Evolutionary conservation across 208 protist genomes (phyloP), one percentile per base, ranked within the genome.

Genomic region (Acanthamoeba castellanii): DNA sequence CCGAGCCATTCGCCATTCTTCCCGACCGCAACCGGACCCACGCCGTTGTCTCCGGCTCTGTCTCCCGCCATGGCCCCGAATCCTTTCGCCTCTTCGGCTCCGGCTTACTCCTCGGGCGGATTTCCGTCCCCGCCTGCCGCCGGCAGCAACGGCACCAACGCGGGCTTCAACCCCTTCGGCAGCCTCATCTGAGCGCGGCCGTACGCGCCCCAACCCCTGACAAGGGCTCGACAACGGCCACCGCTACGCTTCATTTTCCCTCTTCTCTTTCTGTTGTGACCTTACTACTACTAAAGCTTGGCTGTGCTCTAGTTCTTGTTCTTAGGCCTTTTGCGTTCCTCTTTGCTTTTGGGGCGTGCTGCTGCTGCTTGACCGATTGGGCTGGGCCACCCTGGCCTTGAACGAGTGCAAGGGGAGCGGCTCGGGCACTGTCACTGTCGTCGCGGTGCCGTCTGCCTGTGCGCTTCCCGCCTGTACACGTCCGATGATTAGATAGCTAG

Each of bases 161-260:
- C 68, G 3, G 78, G 78, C n/a, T 87, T 87, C 50, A 87, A 87
- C 78, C 78, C 78, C 30, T 87, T 87, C 25, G 52, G 52, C 78
- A 87, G 78, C 30, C 78, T 87, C 52, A 87, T 87, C 78, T 87
- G 52, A 87, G 57, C 57, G 57, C 57, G 18, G 14, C n/a, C n/a
- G n/a, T n/a, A n/a, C n/a, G n/a, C n/a, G n/a, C n/a, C 57, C 20
- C 68, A 34, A 8, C 34, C n/a, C 18, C n/a, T 47, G 6, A 72
- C 64, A 25, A 27, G 25, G 4, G 32, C 22, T 76, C 34, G 11
- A 14, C 68, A 11, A 3, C 68, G 9, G 0, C 34, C 18, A 8
- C 30, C 66, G 18, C 22, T n/a, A 27, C 8, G 66, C 66, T 30
- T 20, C 9, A 2, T n/a, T n/a, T 68, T 18, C 61, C 5, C 61